Evolutionary conservation across 2,329 filamentous ascomycete genomes (phyloP).

Genomic region (Aureobasidium melanogenum): DNA sequence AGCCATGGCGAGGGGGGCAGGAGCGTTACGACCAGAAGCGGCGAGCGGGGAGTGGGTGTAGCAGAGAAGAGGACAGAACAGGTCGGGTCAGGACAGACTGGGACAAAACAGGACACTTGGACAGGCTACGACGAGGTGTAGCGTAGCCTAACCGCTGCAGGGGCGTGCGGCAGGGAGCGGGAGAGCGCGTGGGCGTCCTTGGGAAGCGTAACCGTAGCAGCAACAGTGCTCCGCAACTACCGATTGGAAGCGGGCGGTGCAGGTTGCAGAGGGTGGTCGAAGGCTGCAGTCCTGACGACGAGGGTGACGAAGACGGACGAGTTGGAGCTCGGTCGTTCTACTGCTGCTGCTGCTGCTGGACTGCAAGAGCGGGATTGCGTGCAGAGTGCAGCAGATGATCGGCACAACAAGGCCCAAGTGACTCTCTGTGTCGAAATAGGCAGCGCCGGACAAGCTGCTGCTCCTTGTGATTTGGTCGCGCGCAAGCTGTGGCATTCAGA

Average conservation of each 20-base stretch:
- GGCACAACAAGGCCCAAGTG: conserved; percentile 18
- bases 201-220: not conserved
- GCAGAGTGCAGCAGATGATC: conserved; percentile 45
- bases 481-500: not conserved
- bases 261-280: not conserved
- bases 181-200: conserved; percentile 11
- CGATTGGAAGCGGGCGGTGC: conserved; percentile 9
- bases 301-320: not conserved
- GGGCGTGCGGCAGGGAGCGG: conserved; percentile 9
- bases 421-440: conserved; percentile 11
- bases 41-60: not conserved
- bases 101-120: not conserved
- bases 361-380: conserved; percentile 29
- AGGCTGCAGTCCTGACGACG: conserved; percentile 10
- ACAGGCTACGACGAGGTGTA: conserved; percentile 1
- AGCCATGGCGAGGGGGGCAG: conserved; percentile 51
- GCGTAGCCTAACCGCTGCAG: conserved; percentile 5
- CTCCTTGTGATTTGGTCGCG: conserved; percentile 11
- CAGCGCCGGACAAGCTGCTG: conserved; percentile 3
- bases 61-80: not conserved
- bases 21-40: not conserved
- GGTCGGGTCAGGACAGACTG: not conserved
- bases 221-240: conserved; percentile 9
- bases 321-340: not conserved
- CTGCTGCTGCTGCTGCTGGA: not conserved